Evolutionary conservation across 805 yeast genomes (phyloP), one percentile per base, ranked within the genome.

Genomic region (Saturnispora serradocipensis): DNA sequence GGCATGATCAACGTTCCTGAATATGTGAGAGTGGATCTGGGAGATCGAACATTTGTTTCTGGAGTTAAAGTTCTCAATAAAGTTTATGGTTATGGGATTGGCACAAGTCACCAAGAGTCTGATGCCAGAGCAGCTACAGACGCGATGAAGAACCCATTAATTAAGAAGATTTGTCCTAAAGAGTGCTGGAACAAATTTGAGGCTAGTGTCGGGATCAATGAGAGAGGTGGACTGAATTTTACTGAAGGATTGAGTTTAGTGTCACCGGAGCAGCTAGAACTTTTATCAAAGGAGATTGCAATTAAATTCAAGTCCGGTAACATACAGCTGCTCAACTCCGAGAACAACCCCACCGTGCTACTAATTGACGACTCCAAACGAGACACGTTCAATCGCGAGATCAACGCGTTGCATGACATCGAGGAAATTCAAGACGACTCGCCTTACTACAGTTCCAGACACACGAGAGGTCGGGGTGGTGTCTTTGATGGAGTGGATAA

Each of bases 101-200:
- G 86, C 4, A 74, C 78, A 18, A 83, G 80, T 54, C 72, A 76
- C 9, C 85, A 84, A 61, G 83, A 80, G 39, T 96, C 97, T 0
- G 93, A 95, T 1, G 66, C 79, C 18, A 71, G 84, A 52, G 96
- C 96, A 2, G 97, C 97, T 0, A 83, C 83, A 80, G 72, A 72
- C 51, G 96, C 89, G 2, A 39, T 56, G 51, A 32, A 43, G 6
- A 57, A 56, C 28, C 59, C 58, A 4, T 49, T 52, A 15, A 47
- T 56, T 3, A 46, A 49, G 15, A 45, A 48, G 16, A 50, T 56
- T 4, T 54, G 58, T 32, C 47, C 56, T 5, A 39, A 32, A 1
- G 54, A 52, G 11, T 11, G 48, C 7, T 56, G 58, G 58, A 30
- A 20, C 4, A 54, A 56, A 38, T 53, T 48, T 46, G 55, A 49